Evolutionary conservation across 495 filamentous ascomycete species (phyloP).

Genomic region (Lindgomyces ingoldianus): DNA sequence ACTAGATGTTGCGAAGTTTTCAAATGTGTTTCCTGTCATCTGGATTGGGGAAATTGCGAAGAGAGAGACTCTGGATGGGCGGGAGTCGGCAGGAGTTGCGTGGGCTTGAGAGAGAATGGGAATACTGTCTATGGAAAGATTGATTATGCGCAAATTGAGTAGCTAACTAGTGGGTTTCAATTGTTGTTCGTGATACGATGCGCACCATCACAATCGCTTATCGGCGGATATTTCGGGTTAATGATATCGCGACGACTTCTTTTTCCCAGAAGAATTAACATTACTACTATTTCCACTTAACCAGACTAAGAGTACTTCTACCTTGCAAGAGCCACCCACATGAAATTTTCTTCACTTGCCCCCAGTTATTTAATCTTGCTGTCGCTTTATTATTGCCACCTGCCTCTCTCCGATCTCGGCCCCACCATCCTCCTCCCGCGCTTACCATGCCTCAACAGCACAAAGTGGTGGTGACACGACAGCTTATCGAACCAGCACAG

Average conservation of each 20-base stretch:
- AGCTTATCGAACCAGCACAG: slow-evolving; percentile 21
- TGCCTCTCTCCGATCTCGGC: slow-evolving; percentile 12
- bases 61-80: neutral
- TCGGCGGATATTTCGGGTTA: slow-evolving; percentile 26
- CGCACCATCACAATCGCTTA: slow-evolving; percentile 3
- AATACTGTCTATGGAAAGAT: no score
- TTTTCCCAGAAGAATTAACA: neutral
- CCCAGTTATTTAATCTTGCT: no score
- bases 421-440: neutral
- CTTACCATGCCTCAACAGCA: slow-evolving; percentile 12
- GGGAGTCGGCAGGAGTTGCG: neutral
- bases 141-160: neutral
- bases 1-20: slow-evolving; percentile 12
- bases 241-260: slow-evolving; percentile 3
- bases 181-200: neutral
- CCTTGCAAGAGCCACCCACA: neutral
- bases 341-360: no score
- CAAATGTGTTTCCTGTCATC: slow-evolving; percentile 8
- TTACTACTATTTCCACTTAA: neutral
- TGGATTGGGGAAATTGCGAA: slow-evolving; percentile 3
- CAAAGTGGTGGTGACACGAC: slow-evolving; percentile 30
- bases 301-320: neutral
- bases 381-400: no score
- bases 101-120: neutral
- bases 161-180: neutral